Evolutionary conservation across 371 early-diverging fungal genomes (phyloP).

Genomic region (Syncephalastrum racemosum): DNA sequence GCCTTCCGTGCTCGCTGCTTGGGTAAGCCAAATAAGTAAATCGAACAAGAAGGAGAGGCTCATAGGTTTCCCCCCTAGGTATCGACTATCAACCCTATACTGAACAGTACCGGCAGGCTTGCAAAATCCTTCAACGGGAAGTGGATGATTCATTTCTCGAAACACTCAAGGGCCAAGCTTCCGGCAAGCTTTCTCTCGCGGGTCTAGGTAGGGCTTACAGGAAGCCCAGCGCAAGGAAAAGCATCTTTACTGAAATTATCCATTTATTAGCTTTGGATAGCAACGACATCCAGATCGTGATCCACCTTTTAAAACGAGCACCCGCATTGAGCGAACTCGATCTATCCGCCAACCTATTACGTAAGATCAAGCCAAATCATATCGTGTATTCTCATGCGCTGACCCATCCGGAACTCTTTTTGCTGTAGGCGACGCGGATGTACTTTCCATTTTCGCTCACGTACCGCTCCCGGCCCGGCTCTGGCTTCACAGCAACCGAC

Average conservation of each 20-base stretch:
- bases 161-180: neutral
- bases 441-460: slow-evolving; percentile 15
- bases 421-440: slow-evolving; percentile 24
- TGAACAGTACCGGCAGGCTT: neutral
- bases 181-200: neutral
- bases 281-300: slow-evolving; percentile 7
- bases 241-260: neutral
- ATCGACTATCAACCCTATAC: too few species aligned
- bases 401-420: neutral
- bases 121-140: slow-evolving; percentile 3
- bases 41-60: too few species aligned
- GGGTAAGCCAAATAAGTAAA: too few species aligned
- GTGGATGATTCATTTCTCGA: neutral
- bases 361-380: slow-evolving; percentile 11
- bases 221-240: neutral
- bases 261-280: neutral
- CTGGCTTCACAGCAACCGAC: slow-evolving; percentile 24
- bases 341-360: slow-evolving; percentile 28
- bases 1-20: too few species aligned
- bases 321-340: slow-evolving; percentile 15
- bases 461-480: slow-evolving; percentile 13
- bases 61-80: too few species aligned
- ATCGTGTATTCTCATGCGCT: too few species aligned
- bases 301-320: slow-evolving; percentile 19
- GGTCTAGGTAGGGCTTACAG: slow-evolving; percentile 1